Conservation (phyloP, 1,139 yeast genomes). For the Blastobotrys malaysiensis region DNA sequence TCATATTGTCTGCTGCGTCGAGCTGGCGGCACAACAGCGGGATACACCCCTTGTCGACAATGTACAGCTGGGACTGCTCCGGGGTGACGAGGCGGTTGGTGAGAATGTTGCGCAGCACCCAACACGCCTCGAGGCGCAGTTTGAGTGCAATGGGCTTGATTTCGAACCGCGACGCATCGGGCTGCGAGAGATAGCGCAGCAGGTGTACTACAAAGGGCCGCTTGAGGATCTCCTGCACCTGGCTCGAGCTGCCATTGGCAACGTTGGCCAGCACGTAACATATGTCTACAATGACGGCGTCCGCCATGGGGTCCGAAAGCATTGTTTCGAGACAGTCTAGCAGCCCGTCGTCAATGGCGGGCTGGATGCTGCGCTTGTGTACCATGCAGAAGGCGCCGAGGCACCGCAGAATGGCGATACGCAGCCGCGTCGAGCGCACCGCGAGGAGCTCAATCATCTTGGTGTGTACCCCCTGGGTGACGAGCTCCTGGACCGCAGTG, state of each 20-base stretch:
- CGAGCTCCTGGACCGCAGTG: slow-evolving; percentile 4
- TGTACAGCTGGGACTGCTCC: slow-evolving; percentile 5
- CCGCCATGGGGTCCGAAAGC: slow-evolving; percentile 5
- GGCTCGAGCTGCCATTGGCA: slow-evolving; percentile 3
- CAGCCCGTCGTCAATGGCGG: not conserved
- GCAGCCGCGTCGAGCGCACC: slow-evolving; percentile 4
- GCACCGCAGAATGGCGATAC: slow-evolving; percentile 6
- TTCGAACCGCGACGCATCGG: not conserved
- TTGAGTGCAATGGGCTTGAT: not conserved
- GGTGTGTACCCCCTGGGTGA: not conserved
- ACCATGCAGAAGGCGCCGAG: slow-evolving; percentile 3
- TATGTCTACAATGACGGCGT: slow-evolving; percentile 5
- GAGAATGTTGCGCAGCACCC: slow-evolving; percentile 6
- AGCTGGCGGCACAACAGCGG: slow-evolving; percentile 6
- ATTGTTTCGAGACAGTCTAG: slow-evolving; percentile 2
- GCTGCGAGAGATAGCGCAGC: not conserved
- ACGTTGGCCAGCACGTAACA: slow-evolving; percentile 6
- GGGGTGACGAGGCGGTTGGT: slow-evolving; percentile 6
- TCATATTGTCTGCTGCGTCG: slow-evolving; percentile 2
- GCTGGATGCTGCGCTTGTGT: slow-evolving; percentile 1
- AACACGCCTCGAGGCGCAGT: slow-evolving; percentile 5
- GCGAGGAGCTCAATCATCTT: not conserved
- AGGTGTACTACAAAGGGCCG: slow-evolving; percentile 2
- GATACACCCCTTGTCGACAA: slow-evolving; percentile 9
- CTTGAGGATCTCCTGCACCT: slow-evolving; percentile 7